phyloP scores from a whole-genome alignment of 306 rosid species.

The Dryas drummondii region DNA sequence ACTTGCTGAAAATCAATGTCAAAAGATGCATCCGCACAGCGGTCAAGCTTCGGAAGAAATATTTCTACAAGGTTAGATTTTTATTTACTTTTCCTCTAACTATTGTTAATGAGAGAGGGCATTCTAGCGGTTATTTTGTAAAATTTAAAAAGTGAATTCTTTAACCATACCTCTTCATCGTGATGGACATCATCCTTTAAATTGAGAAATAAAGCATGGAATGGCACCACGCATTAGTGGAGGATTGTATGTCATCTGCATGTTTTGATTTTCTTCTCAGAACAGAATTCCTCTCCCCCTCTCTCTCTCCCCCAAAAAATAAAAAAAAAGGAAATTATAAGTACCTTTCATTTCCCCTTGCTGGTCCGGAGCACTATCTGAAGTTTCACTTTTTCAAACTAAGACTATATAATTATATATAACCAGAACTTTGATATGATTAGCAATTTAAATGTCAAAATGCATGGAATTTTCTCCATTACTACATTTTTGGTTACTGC shows the following conservation, averaged over 20 bases:
- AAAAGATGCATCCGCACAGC: constrained; percentile 72
- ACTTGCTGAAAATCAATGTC: constrained; percentile 70
- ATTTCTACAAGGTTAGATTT: constrained; percentile 67
- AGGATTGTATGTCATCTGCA: background rate
- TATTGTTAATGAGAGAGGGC: constrained; percentile 12
- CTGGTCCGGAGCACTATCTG: background rate
- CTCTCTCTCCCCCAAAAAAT: no score
- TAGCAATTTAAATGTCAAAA: no score
- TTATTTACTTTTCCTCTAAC: constrained; percentile 18
- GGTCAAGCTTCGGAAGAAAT: constrained; percentile 83
- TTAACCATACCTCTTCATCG: background rate
- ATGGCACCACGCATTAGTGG: background rate
- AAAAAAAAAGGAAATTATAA: no score
- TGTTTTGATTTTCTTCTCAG: background rate
- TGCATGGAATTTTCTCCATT: no score
- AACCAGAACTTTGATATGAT: no score
- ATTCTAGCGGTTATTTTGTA: background rate
- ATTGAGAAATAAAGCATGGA: background rate
- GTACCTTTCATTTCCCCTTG: background rate
- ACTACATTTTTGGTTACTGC: no score
- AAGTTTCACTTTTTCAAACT: background rate
- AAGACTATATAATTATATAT: background rate
- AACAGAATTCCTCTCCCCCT: no score
- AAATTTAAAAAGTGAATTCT: background rate
- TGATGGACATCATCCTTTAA: background rate